phyloP scores from a whole-genome alignment of 2,329 filamentous ascomycete species.

The Paecilomyces fulvus region DNA sequence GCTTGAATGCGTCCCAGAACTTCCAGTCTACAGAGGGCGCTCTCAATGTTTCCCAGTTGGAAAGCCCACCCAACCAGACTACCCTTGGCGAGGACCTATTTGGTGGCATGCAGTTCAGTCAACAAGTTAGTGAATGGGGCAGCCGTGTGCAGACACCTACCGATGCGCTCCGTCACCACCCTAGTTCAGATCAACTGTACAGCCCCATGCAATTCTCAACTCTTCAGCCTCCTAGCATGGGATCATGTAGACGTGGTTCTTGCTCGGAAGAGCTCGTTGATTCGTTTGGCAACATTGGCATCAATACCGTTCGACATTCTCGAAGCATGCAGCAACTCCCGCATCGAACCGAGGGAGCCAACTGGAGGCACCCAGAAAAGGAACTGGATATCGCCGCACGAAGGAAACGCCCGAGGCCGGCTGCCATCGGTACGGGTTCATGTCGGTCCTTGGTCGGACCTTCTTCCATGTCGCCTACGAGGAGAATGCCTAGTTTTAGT shows the following conservation, averaged over 20 bases:
- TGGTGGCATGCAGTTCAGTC: slow-evolving; percentile 1
- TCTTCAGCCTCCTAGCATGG: slow-evolving; percentile 22
- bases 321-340: slow-evolving; percentile 17
- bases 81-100: slow-evolving; percentile 7
- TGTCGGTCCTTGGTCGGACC: slow-evolving; percentile 29
- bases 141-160: slow-evolving; percentile 11
- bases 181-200: slow-evolving; percentile 21
- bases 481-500: slow-evolving; percentile 23
- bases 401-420: slow-evolving; percentile 38
- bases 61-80: slow-evolving; percentile 9
- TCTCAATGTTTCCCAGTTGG: slow-evolving; percentile 12
- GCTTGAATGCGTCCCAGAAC: slow-evolving; percentile 10
- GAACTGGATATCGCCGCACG: slow-evolving; percentile 39
- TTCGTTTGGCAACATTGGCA: slow-evolving; percentile 28
- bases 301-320: slow-evolving; percentile 17
- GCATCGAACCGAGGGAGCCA: slow-evolving; percentile 15
- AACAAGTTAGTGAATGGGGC: slow-evolving; percentile 18
- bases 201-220: slow-evolving; percentile 22
- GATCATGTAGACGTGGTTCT: slow-evolving; percentile 20
- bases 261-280: slow-evolving; percentile 27
- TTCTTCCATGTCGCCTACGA: slow-evolving; percentile 35
- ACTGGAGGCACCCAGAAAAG: slow-evolving; percentile 30
- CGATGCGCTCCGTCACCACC: slow-evolving; percentile 12
- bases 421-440: slow-evolving; percentile 36
- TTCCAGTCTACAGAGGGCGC: slow-evolving; percentile 15